A percentile compares a stretch with the other conserved stretches of the same genome.
Conservation (phyloP, 148 eudicot species). For the Silene uniflora region DNA sequence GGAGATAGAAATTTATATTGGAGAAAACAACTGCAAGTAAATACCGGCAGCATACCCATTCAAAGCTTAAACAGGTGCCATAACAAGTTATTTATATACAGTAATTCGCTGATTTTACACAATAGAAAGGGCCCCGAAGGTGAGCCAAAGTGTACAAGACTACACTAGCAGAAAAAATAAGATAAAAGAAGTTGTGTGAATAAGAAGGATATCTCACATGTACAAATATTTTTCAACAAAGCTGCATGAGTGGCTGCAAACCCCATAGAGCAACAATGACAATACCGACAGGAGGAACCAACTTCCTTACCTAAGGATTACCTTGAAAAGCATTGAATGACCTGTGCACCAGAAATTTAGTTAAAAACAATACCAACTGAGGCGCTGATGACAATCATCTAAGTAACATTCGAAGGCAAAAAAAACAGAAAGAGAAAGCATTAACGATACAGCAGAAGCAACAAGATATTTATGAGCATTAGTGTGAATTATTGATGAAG, state of each 20-base stretch:
- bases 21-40: conserved; percentile 2
- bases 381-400: not conserved
- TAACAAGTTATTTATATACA: not conserved
- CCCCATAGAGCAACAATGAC: conserved; percentile 80
- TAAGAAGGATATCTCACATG: conserved; percentile 40
- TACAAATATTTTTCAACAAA: conserved; percentile 52
- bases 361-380: not conserved
- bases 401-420: not conserved
- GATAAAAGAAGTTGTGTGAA: conserved; percentile 1
- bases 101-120: not conserved
- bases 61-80: not conserved
- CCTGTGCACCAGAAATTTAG: conserved; percentile 37
- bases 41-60: not conserved
- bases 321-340: conserved; percentile 53
- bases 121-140: not conserved
- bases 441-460: not conserved
- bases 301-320: conserved; percentile 49
- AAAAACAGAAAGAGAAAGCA: conserved; percentile 1
- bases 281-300: conserved; percentile 65
- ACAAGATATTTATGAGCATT: not conserved
- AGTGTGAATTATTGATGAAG: not conserved
- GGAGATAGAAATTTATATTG: not conserved
- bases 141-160: not conserved
- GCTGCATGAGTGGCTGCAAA: conserved; percentile 62
- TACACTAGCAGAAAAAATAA: not conserved